Evolutionary conservation across 371 early-diverging fungal genomes (phyloP).

Genomic region (Smittium mucronatum): DNA sequence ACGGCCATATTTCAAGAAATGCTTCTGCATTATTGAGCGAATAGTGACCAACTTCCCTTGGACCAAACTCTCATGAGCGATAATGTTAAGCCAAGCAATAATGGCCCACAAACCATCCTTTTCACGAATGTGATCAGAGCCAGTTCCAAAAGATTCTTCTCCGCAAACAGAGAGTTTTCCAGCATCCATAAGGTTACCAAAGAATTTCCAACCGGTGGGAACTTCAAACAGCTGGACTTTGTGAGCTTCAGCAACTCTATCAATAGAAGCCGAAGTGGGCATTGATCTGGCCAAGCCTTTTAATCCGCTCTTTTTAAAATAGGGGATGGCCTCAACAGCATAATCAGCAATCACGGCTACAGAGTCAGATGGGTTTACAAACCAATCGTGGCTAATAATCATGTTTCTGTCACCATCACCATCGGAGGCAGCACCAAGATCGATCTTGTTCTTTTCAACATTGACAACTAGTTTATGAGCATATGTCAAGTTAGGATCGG

Average conservation of each 20-base stretch:
- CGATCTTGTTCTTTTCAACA: constrained; percentile 60
- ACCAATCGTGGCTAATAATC: constrained; percentile 84
- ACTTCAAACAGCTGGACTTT: constrained; percentile 68
- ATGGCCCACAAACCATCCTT: constrained; percentile 98
- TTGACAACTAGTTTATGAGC: constrained; percentile 87
- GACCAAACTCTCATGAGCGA: constrained; percentile 51
- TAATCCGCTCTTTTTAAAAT: constrained; percentile 73
- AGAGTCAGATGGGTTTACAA: constrained; percentile 94
- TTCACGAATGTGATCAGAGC: constrained; percentile 94
- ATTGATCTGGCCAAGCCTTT: constrained; percentile 87
- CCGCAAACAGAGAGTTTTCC: constrained; percentile 90
- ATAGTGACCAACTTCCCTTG: constrained; percentile 35
- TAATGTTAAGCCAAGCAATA: constrained; percentile 88
- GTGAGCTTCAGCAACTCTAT: constrained; percentile 74
- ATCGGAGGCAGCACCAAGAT: constrained; percentile 91
- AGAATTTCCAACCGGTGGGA: constrained; percentile 94
- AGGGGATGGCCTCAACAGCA: constrained; percentile 71
- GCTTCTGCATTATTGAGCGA: constrained; percentile 62
- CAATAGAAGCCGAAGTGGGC: constrained; percentile 90
- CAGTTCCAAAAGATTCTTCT: constrained; percentile 96
- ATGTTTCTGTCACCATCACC: constrained; percentile 93
- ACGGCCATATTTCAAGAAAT: constrained; percentile 78
- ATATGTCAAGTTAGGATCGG: constrained; percentile 96
- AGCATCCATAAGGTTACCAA: constrained; percentile 97
- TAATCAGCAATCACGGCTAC: constrained; percentile 92